Conservation (phyloP, 2,329 filamentous ascomycete genomes). For the Ophiostoma pallidulum region DNA sequence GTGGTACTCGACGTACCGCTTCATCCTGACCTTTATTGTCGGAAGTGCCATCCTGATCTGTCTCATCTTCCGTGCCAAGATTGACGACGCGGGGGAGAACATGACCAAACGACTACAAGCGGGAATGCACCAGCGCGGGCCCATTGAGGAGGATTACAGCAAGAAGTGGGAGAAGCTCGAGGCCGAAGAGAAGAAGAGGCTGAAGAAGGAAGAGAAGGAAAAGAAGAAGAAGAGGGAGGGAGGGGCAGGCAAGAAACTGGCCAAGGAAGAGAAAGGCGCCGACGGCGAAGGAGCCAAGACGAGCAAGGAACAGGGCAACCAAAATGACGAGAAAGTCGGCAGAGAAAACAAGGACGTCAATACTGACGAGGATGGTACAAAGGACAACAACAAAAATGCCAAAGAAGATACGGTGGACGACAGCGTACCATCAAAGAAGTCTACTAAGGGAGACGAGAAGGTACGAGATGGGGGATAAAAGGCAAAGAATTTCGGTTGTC, state of each 20-base stretch:
- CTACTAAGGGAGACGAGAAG: slow-evolving; percentile 3
- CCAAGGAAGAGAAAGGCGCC: slow-evolving; percentile 8
- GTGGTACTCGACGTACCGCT: slow-evolving; percentile 87
- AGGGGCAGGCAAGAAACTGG: slow-evolving; percentile 6
- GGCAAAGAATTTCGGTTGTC: too few species aligned
- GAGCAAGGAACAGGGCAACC: slow-evolving; percentile 8
- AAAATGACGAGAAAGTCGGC: background rate
- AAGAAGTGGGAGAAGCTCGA: slow-evolving; percentile 35
- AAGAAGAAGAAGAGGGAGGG: slow-evolving; percentile 20
- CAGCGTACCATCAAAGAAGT: slow-evolving; percentile 5
- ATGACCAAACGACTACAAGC: slow-evolving; percentile 27
- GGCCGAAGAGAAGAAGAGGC: slow-evolving; percentile 19
- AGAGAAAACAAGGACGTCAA: slow-evolving; percentile 17
- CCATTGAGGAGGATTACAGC: slow-evolving; percentile 22
- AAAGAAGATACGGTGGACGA: slow-evolving; percentile 1
- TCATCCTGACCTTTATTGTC: slow-evolving; percentile 83
- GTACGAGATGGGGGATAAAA: background rate
- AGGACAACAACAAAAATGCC: slow-evolving; percentile 4
- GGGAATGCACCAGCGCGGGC: slow-evolving; percentile 26
- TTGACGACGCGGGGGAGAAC: slow-evolving; percentile 36
- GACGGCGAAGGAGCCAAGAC: slow-evolving; percentile 16
- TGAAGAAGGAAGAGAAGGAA: slow-evolving; percentile 27
- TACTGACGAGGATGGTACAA: slow-evolving; percentile 10
- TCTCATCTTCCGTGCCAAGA: slow-evolving; percentile 72
- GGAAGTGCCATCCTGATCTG: slow-evolving; percentile 72